Evolutionary conservation across 176 grass and related monocot species (phyloP), one percentile per base, ranked within the genome.

Genomic region (Ananas comosus): DNA sequence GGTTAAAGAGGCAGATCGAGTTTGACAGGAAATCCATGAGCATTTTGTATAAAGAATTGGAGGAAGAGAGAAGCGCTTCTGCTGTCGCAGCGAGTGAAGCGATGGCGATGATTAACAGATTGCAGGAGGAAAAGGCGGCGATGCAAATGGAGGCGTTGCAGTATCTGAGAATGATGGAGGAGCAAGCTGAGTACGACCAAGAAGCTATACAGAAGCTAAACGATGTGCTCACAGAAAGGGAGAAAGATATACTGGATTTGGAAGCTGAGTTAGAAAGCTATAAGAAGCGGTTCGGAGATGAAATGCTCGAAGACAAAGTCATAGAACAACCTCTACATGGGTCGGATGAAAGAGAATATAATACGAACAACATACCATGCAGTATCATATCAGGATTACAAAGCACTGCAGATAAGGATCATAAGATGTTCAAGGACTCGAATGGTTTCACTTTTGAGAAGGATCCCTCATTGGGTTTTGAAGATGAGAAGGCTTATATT

Each of bases 41-140:
- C 48, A 72, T 85, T 52, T 76, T 96, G 54, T 92, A 81, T 72
- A 92, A 85, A 71, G 92, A 96, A 58, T 81, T 96, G 65, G 92
- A 96, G 61, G 92, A 92, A 82, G 88, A 92, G 79, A 80, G 92
- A 51, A 89, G 73, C 53, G 86, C 92, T 12, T 79, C 88, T 22
- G 81, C 92, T 23, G 79, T 96, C 54, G 88, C 88, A 1, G 81
- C 88, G n/a, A 92, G 79, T 72, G 87, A 96, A 74, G 80, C 92
- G 1, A 96, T 96, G 92, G 83, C 86, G 50, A 96, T 96, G 92
- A 96, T 96, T 58, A 92, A 85, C 14, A 89, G 83, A 74, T 76
- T 96, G 61, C 88, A 96, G 77, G 92, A 91, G 78, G 92, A 96
- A 79, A 96, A 96, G 76, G 86, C 88, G 49, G 78, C 86, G 2